These are phyloP conservation scores for Elaeis guineensis DNA, from an alignment of 176 grass and related monocot species.

Conservation along the genomic window DNA sequence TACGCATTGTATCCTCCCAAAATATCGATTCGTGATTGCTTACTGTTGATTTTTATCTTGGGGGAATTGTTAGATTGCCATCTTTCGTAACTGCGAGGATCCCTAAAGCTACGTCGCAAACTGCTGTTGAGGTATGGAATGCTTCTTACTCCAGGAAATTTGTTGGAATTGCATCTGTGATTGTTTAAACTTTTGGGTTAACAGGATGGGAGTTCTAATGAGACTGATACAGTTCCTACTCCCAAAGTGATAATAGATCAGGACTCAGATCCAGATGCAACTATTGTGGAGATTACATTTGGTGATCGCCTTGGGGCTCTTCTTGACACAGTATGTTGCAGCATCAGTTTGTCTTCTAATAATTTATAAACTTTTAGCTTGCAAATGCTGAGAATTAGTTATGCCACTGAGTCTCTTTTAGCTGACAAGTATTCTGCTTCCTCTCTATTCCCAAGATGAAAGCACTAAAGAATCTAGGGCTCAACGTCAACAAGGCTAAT, in stretches of 20 bases:
- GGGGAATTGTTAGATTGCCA: slow-evolving; percentile 15
- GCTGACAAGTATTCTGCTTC: slow-evolving; percentile 21
- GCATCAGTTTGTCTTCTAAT: slow-evolving; percentile 8
- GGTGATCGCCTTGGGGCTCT: slow-evolving; percentile 96
- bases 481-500: slow-evolving; percentile 94
- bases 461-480: slow-evolving; percentile 71
- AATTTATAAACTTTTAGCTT: background rate
- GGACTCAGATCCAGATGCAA: slow-evolving; percentile 90
- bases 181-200: slow-evolving; percentile 36
- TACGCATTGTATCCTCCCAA: background rate
- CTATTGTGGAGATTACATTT: slow-evolving; percentile 90
- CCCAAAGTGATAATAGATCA: slow-evolving; percentile 99
- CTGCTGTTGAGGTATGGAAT: slow-evolving; percentile 77
- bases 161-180: slow-evolving; percentile 41
- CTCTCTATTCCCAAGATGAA: slow-evolving; percentile 54
- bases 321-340: slow-evolving; percentile 78
- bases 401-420: background rate
- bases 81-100: slow-evolving; percentile 40
- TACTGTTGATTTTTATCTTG: slow-evolving; percentile 9
- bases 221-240: slow-evolving; percentile 67
- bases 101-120: slow-evolving; percentile 57
- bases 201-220: slow-evolving; percentile 59
- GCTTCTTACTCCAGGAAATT: slow-evolving; percentile 24
- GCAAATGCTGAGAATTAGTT: no score
- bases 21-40: background rate